Base-by-base conservation (phyloP, 2,329 filamentous ascomycete genomes). In the Clarireedia hainanense region DNA sequence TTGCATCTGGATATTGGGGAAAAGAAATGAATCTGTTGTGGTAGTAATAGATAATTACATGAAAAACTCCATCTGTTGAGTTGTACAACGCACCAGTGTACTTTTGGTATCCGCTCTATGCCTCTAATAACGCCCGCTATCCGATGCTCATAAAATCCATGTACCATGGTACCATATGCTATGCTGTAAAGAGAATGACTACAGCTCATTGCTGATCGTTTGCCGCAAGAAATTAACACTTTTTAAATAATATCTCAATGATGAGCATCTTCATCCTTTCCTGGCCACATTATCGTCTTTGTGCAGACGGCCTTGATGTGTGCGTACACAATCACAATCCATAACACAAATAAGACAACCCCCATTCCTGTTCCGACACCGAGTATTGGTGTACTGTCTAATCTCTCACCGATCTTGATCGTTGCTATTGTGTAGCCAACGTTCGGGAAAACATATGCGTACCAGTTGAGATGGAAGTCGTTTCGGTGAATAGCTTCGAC, bases 391-490 rank as follows among this genome's bases (percentile, higher is more conserved):
- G 74, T 65, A 60, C 72, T 79, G 48, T 69, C 64, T 6, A 83
- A 70, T 37, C 75, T 73, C 4, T 74, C 74, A 1, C 75, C 77
- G 23, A 83, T 76, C 6, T 76, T 70, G 50, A 82, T 80, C 0
- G 79, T 81, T 2, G 77, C 77, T 47, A 84, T 70, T 4, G 76
- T 77, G 63, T 83, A 83, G 4, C 80, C 80, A 0, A 77, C 79
- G 67, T 84, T 84, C 47, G 80, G 80, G 67, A 84, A 84, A 9
- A 83, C 78, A 67, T 81, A 76, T 0, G 81, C 80, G 78, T 80
- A 86, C 81, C 81, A 85, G 0, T 80, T 80, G 2, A 85, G 72
- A 58, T 82, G 78, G 61, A 83, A 83, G 72, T 71, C 65, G 74
- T 75, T 2, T 77, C 76, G 34, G 79, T 67, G 30, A 24, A 49